Conservation (phyloP, 2,329 filamentous ascomycete genomes). For the Sclerotinia nivalis region DNA sequence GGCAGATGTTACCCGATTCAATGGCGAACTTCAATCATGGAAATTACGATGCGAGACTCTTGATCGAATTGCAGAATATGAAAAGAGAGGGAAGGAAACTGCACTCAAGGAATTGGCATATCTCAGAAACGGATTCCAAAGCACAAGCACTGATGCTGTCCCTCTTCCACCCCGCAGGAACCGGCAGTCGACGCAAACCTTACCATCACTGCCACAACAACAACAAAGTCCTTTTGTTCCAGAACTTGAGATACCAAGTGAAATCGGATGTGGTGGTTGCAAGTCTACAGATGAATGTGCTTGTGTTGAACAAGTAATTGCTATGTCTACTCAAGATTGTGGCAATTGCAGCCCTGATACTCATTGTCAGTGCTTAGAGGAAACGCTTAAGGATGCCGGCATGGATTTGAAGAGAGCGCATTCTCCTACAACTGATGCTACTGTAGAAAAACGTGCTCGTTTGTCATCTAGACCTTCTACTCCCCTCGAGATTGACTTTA, state of each 20-base stretch:
- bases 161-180: constrained; percentile 43
- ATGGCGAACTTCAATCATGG: constrained; percentile 41
- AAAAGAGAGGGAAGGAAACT: constrained; percentile 47
- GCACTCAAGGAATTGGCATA: constrained; percentile 46
- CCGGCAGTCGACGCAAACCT: constrained; percentile 27
- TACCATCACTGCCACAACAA: constrained; percentile 30
- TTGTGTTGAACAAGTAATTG: constrained; percentile 60
- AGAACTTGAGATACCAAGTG: constrained; percentile 21
- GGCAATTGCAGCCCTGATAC: constrained; percentile 63
- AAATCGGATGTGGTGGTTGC: constrained; percentile 57
- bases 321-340: constrained; percentile 59
- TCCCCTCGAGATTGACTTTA: constrained; percentile 73
- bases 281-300: constrained; percentile 54
- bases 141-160: constrained; percentile 44
- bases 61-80: constrained; percentile 41
- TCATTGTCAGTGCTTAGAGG: constrained; percentile 62
- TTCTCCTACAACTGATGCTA: constrained; percentile 33
- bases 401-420: constrained; percentile 38
- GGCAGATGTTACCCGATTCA: constrained; percentile 65
- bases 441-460: constrained; percentile 57
- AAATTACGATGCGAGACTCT: constrained; percentile 40
- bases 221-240: constrained; percentile 31
- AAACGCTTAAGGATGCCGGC: constrained; percentile 39
- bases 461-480: constrained; percentile 49
- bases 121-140: constrained; percentile 39